Percentiles rank a stretch among this genome's conserved stretches.
These are phyloP conservation scores for Eucalyptus regnans DNA, from an alignment of 345 rosid genomes.

Conservation along the genomic window DNA sequence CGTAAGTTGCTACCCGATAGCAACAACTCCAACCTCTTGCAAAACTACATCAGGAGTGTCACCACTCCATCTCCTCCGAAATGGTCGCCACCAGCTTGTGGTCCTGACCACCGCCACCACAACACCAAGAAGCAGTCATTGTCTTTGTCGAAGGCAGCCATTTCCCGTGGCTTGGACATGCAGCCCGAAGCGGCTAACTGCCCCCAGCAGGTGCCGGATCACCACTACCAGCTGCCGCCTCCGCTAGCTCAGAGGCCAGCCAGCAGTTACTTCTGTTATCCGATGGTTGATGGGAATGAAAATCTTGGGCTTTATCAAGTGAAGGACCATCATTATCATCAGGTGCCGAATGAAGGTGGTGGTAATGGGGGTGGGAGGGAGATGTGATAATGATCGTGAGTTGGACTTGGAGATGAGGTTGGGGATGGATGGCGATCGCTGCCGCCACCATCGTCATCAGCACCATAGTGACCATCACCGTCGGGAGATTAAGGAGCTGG, in stretches of 20 bases:
- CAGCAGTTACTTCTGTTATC: not conserved
- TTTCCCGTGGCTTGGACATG: not conserved
- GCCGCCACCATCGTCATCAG: not conserved
- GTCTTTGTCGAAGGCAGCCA: not conserved
- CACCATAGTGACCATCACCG: not conserved
- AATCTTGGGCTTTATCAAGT: not conserved
- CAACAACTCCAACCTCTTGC: not conserved
- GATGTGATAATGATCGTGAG: not conserved
- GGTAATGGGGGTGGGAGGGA: not conserved
- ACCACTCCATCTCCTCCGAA: not conserved
- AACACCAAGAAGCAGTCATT: not conserved
- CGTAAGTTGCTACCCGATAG: not conserved
- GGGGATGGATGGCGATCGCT: not conserved
- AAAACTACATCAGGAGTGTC: not conserved
- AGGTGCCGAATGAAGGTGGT: not conserved
- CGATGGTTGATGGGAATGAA: not conserved
- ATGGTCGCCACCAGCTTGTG: not conserved
- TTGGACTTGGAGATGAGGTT: not conserved
- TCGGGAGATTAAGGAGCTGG: not conserved
- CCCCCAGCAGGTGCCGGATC: not conserved
- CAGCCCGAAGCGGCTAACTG: not conserved
- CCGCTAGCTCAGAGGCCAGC: accelerated
- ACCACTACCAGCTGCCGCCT: accelerated
- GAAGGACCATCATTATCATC: not conserved
- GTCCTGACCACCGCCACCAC: not conserved